phyloP scores from a whole-genome alignment of 163 green algal genomes.

The Scenedesmus sp. region DNA sequence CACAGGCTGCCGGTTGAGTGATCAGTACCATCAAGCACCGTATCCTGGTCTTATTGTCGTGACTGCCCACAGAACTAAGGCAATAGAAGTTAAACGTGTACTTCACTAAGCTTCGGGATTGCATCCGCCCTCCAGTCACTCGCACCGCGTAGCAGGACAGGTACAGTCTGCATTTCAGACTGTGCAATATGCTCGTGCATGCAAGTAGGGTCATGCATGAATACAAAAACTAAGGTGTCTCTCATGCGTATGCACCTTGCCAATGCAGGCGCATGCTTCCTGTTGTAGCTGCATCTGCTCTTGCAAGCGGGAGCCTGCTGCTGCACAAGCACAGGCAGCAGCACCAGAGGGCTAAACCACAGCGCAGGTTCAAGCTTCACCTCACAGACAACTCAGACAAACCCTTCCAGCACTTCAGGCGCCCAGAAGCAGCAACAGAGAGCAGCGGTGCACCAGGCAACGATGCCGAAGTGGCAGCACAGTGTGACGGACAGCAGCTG shows the following conservation, averaged over 20 bases:
- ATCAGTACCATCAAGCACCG: no score
- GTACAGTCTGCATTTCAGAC: not conserved
- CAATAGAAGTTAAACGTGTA: no score
- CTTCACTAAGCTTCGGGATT: no score
- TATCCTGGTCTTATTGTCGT: no score
- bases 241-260: not conserved
- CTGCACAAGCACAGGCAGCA: conserved; percentile 14
- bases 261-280: conserved; percentile 23
- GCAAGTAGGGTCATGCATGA: not conserved
- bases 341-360: not conserved
- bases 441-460: not conserved
- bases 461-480: not conserved
- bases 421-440: not conserved
- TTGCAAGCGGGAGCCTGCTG: not conserved
- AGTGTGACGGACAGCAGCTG: not conserved
- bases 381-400: conserved; percentile 29
- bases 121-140: not conserved
- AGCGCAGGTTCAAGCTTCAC: conserved; percentile 13
- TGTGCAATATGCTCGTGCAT: not conserved
- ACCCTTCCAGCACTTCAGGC: conserved; percentile 32
- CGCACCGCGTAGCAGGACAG: not conserved
- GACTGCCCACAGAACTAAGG: no score
- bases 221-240: not conserved
- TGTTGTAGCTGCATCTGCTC: not conserved
- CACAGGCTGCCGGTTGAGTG: no score